Evolutionary conservation across 345 rosid species (phyloP).

Genomic region (Luvunga scandens): DNA sequence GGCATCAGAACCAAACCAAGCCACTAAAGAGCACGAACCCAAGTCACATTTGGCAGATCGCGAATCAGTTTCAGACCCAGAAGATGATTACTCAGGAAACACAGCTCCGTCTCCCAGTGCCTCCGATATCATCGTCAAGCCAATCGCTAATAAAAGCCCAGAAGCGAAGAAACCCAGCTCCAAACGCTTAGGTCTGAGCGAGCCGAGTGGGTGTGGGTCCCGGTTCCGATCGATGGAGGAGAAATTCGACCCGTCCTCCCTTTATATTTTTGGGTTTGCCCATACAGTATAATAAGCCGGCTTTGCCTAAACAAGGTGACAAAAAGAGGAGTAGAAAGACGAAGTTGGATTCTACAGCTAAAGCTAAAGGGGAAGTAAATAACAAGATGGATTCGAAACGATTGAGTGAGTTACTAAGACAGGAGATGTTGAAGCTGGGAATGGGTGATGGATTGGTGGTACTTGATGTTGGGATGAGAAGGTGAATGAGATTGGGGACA

Average conservation of each 20-base stretch:
- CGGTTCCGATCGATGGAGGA: conserved; percentile 12
- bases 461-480: conserved; percentile 5
- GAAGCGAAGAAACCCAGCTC: neutral
- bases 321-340: no score
- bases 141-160: conserved; percentile 20
- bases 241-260: neutral
- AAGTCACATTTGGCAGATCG: neutral
- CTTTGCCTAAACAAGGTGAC: no score
- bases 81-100: conserved; percentile 28
- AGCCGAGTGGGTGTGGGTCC: neutral
- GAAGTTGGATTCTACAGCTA: no score
- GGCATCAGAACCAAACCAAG: neutral
- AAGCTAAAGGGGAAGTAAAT: no score
- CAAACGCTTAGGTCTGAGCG: conserved; percentile 13
- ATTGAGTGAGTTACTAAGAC: conserved; percentile 14
- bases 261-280: conserved; percentile 1
- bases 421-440: conserved; percentile 14
- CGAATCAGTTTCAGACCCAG: conserved; percentile 22
- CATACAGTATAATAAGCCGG: no score
- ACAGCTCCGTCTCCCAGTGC: conserved; percentile 20
- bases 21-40: conserved; percentile 8
- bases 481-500: conserved; percentile 19
- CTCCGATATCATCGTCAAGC: conserved; percentile 27
- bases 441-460: neutral
- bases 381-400: neutral